Conservation (phyloP, 768 basidiomycete species). For the Kwoniella europaea region DNA sequence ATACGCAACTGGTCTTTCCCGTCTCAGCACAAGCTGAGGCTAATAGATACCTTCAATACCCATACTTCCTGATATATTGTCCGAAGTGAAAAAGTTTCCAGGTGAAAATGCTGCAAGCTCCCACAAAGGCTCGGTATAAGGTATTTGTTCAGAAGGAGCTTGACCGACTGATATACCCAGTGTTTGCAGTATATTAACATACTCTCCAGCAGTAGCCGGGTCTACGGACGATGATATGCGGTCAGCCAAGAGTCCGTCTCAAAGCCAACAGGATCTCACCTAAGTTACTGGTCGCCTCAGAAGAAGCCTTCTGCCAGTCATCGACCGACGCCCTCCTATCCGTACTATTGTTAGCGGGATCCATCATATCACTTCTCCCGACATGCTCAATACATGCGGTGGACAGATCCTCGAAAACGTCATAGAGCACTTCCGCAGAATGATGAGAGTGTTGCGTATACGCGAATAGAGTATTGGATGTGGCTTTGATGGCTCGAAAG, state of each 20-base stretch:
- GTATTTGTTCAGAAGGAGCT: background rate
- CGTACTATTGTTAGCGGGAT: background rate
- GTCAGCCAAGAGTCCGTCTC: background rate
- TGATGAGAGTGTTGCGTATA: slow-evolving; percentile 27
- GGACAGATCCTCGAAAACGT: slow-evolving; percentile 35
- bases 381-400: slow-evolving; percentile 31
- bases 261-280: slow-evolving; percentile 7
- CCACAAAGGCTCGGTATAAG: slow-evolving; percentile 17
- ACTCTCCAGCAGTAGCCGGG: slow-evolving; percentile 16
- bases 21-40: no score
- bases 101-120: slow-evolving; percentile 20
- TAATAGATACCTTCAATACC: background rate
- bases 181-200: slow-evolving; percentile 11
- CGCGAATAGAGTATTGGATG: slow-evolving; percentile 32
- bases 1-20: no score
- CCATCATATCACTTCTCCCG: background rate
- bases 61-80: background rate
- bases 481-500: slow-evolving; percentile 32
- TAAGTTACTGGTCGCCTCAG: slow-evolving; percentile 22
- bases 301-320: slow-evolving; percentile 22
- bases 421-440: slow-evolving; percentile 21
- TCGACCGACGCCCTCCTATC: slow-evolving; percentile 3
- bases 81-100: slow-evolving; percentile 8
- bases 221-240: background rate
- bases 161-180: slow-evolving; percentile 10